phyloP scores from a whole-genome alignment of 306 rosid species.

The Fragaria ananassa region DNA sequence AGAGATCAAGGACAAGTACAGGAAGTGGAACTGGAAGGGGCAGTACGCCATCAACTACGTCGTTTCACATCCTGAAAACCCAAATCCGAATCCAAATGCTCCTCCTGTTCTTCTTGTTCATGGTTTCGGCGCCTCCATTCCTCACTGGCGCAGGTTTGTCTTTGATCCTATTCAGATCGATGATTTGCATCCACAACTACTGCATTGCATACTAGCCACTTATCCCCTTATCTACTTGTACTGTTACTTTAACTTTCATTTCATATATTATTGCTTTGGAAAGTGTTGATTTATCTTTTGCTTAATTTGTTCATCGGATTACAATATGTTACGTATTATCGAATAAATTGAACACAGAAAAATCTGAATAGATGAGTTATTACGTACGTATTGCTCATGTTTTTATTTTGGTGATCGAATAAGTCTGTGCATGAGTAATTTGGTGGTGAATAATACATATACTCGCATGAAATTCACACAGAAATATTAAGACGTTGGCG shows the following conservation, averaged over 20 bases:
- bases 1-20: conserved; percentile 50
- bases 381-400: not conserved
- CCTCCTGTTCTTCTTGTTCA: conserved; percentile 81
- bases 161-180: not conserved
- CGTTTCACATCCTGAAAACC: conserved; percentile 34
- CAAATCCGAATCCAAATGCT: conserved; percentile 28
- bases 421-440: too few species aligned
- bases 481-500: conserved; percentile 67
- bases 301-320: not conserved
- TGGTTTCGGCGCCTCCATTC: conserved; percentile 94
- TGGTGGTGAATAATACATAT: too few species aligned
- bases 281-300: not conserved
- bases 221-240: conserved; percentile 18
- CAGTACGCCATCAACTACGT: conserved; percentile 61
- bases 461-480: conserved; percentile 21
- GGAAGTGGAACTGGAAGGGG: conserved; percentile 77
- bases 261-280: not conserved
- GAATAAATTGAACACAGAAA: not conserved
- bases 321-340: not conserved
- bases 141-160: conserved; percentile 86
- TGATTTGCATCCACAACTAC: not conserved
- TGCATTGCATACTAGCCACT: not conserved
- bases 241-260: not conserved
- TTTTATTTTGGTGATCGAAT: not conserved
- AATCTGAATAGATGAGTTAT: not conserved